These are phyloP conservation scores for Trichoderma erinaceum DNA, from an alignment of 495 filamentous ascomycete species.

Conservation along the genomic window DNA sequence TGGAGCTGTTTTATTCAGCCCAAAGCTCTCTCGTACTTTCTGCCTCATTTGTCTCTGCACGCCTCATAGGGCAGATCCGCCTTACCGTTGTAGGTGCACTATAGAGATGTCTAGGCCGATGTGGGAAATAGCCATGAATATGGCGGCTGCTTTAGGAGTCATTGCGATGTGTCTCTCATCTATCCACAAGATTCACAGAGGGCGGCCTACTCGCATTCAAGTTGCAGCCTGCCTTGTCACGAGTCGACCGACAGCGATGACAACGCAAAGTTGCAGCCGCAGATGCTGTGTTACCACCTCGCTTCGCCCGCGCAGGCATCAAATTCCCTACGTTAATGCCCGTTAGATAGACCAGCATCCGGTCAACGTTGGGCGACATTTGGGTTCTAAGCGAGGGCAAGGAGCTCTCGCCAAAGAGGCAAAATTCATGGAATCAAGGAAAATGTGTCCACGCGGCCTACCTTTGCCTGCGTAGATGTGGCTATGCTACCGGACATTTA, in stretches of 20 bases:
- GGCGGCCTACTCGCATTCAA: not conserved
- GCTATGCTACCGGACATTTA: not conserved
- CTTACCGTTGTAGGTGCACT: no score
- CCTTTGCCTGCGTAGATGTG: not conserved
- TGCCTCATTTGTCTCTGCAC: not conserved
- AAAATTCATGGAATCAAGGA: not conserved
- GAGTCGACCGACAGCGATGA: not conserved
- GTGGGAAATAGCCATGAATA: no score
- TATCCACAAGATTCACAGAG: no score
- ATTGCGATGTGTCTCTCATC: no score
- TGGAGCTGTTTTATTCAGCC: not conserved
- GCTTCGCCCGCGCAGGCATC: not conserved
- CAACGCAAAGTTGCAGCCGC: slow-evolving; percentile 9
- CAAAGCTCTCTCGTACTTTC: not conserved
- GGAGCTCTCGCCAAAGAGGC: not conserved
- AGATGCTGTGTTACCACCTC: not conserved
- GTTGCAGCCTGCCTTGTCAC: not conserved
- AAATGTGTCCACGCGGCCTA: not conserved
- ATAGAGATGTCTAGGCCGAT: no score
- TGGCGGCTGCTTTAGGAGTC: no score
- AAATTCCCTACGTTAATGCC: not conserved
- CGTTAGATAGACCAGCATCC: not conserved
- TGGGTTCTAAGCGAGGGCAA: not conserved
- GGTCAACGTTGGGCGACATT: slow-evolving; percentile 3
- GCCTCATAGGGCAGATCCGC: no score